Evolutionary conservation across 2,329 filamentous ascomycete genomes (phyloP).

Genomic region (Acarospora socialis): DNA sequence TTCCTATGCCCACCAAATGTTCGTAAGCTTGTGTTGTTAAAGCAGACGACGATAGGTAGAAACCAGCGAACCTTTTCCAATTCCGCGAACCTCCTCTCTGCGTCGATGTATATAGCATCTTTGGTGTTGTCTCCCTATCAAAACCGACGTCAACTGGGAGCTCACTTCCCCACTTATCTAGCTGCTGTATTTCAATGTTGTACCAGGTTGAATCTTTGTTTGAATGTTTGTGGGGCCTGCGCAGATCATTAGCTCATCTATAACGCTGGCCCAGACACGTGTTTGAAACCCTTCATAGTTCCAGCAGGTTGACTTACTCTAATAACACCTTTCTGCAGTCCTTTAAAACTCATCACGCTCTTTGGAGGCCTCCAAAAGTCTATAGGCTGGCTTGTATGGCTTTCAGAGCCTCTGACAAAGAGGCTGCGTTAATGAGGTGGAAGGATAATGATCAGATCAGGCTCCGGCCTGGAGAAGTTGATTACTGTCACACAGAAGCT

Average conservation of each 20-base stretch:
- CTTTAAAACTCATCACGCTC: conserved; percentile 79
- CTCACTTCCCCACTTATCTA: too few species aligned
- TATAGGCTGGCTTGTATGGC: too few species aligned
- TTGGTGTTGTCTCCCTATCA: conserved; percentile 72
- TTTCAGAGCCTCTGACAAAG: too few species aligned
- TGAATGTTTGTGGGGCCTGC: conserved; percentile 79
- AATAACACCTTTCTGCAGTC: conserved; percentile 77
- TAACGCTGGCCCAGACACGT: too few species aligned
- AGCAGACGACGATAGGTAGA: conserved; percentile 2
- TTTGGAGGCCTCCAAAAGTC: conserved; percentile 2
- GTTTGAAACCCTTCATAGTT: too few species aligned
- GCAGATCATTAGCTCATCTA: conserved; percentile 14
- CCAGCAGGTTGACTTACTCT: conserved; percentile 66
- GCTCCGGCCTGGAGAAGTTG: too few species aligned
- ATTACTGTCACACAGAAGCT: too few species aligned
- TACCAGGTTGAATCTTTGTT: conserved; percentile 76
- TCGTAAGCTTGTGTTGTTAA: conserved; percentile 10
- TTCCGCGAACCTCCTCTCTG: conserved; percentile 85
- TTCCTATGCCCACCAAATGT: conserved; percentile 35
- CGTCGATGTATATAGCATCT: conserved; percentile 86
- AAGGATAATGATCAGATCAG: too few species aligned
- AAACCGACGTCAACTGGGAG: conserved; percentile 5
- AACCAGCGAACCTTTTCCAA: conserved; percentile 57
- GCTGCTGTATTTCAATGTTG: too few species aligned
- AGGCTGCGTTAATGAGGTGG: too few species aligned